A percentile compares a stretch with the other conserved stretches of the same genome.
Evolutionary conservation across 225 moss, liverwort and hornwort genomes (phyloP).

Genomic region (Physcomitrellopsis africana): DNA sequence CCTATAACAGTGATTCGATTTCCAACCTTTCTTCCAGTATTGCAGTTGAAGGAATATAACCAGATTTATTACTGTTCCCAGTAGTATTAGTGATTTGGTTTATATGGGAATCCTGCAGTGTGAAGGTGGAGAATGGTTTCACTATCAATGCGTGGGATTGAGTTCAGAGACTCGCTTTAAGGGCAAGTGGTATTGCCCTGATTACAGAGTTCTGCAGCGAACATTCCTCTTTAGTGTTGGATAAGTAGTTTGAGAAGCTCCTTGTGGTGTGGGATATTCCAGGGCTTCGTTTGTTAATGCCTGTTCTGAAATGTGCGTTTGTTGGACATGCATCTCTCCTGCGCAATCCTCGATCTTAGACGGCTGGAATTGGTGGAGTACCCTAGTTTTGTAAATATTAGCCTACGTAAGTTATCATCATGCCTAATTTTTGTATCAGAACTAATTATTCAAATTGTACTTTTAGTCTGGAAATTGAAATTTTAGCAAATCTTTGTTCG

Average conservation of each 20-base stretch:
- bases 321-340: neutral
- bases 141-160: constrained; percentile 97
- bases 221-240: constrained; percentile 54
- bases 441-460: no score
- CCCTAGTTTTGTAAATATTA: constrained; percentile 23
- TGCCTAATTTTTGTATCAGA: neutral
- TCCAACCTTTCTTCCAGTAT: neutral
- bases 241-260: constrained; percentile 7
- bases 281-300: constrained; percentile 12
- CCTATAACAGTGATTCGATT: neutral
- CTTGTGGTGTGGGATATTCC: neutral
- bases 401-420: constrained; percentile 9
- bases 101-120: constrained; percentile 59
- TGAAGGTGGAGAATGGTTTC: constrained; percentile 98
- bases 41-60: neutral
- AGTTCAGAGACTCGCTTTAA: constrained; percentile 92
- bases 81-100: neutral
- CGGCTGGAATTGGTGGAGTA: constrained; percentile 7
- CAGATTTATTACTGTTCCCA: neutral
- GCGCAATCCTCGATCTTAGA: constrained; percentile 2
- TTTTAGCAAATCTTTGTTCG: no score
- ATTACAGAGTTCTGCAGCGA: constrained; percentile 73
- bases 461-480: no score
- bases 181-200: constrained; percentile 95
- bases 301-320: constrained; percentile 11